Percentiles rank a stretch among this genome's conserved stretches.
These are phyloP conservation scores for Phoenix dactylifera DNA, from an alignment of 176 grass and related monocot genomes.

Conservation along the genomic window DNA sequence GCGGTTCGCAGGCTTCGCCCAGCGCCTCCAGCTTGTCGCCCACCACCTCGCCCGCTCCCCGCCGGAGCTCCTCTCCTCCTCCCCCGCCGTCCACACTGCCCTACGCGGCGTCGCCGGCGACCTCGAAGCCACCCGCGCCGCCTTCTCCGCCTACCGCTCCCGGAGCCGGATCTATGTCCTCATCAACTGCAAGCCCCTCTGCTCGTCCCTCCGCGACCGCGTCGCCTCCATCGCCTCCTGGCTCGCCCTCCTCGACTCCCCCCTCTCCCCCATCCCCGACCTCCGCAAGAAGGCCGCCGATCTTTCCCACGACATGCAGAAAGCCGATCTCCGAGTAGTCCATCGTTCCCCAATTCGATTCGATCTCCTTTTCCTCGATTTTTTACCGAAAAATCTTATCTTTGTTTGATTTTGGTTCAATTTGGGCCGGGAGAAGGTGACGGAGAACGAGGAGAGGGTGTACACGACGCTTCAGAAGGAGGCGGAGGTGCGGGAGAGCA, in stretches of 20 bases:
- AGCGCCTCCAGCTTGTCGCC: constrained; percentile 2
- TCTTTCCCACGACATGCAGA: constrained; percentile 6
- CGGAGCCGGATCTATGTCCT: constrained; percentile 4
- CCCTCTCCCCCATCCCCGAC: background rate
- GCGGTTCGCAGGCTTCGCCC: background rate
- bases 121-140: background rate
- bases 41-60: background rate
- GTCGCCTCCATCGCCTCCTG: constrained; percentile 4
- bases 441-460: constrained; percentile 13
- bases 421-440: background rate
- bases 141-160: background rate
- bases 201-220: background rate
- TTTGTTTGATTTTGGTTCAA: background rate
- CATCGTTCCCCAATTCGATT: background rate
- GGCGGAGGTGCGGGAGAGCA: background rate
- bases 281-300: constrained; percentile 4
- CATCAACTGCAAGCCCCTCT: constrained; percentile 6
- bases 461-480: background rate
- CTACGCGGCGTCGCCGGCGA: background rate
- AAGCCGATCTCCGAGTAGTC: constrained; percentile 1
- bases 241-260: constrained; percentile 11
- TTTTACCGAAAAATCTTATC: background rate
- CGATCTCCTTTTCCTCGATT: background rate
- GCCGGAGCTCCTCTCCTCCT: constrained; percentile 9
- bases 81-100: constrained; percentile 6